Evolutionary conservation across 495 filamentous ascomycete genomes (phyloP).

Genomic region (Hypoxylon lienhwacheense): DNA sequence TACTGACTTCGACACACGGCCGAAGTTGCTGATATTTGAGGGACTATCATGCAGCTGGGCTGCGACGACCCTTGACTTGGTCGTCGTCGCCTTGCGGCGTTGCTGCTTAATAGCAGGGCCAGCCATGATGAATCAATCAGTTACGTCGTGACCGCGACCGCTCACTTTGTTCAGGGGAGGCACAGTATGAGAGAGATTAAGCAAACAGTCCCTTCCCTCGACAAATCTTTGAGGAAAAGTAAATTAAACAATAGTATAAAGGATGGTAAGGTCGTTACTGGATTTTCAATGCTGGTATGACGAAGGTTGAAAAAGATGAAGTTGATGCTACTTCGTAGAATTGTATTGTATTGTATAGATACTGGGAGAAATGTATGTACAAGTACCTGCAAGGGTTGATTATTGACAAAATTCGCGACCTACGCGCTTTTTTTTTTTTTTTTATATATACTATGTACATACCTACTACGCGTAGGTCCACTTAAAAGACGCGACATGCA

Average conservation of each 20-base stretch:
- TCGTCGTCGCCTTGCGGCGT: conserved; percentile 25
- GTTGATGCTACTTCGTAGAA: no score
- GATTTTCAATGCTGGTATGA: conserved; percentile 14
- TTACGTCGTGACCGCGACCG: neutral
- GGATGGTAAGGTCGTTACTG: conserved; percentile 8
- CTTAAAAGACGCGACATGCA: conserved; percentile 18
- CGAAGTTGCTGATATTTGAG: conserved; percentile 42
- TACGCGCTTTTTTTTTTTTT: no score
- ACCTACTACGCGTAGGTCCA: conserved; percentile 23
- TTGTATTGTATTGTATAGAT: no score
- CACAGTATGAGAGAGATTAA: neutral
- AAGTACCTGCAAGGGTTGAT: no score
- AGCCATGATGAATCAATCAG: conserved; percentile 12
- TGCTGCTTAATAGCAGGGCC: conserved; percentile 33
- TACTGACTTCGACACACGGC: conserved; percentile 45
- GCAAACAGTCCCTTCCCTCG: conserved; percentile 8
- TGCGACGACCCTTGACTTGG: conserved; percentile 19
- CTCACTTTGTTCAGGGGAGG: conserved; percentile 3
- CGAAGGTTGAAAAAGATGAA: conserved; percentile 10
- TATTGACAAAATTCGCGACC: conserved; percentile 20
- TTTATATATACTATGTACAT: no score
- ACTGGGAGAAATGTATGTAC: no score
- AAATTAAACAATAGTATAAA: conserved; percentile 9
- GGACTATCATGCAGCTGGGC: conserved; percentile 24
- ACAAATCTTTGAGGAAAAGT: neutral